Evolutionary conservation across 306 rosid species (phyloP), one percentile per base, ranked within the genome.

Genomic region (Gastrolobium bilobum): DNA sequence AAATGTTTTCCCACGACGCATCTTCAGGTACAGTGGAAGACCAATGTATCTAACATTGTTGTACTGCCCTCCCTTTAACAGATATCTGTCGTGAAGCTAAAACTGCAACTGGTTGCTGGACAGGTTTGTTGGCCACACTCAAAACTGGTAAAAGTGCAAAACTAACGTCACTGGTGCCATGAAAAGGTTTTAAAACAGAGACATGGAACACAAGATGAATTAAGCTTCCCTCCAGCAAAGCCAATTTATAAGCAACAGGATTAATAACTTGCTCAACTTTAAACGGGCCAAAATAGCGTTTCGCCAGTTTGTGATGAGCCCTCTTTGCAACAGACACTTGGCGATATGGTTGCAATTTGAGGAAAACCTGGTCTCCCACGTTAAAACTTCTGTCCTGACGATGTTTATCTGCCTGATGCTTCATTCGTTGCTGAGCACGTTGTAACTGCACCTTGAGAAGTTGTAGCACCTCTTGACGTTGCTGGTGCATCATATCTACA

Each of bases 101-200:
- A 2, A 47, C 9, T 4, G 14, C 1, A 10, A 5, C 3, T 10
- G 20, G 15, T 2, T 0, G 53, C 0, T 47, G 53, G 1, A 20
- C 53, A 11, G 2, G 5, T 0, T 3, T 47, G 53, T n/a, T 1
- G n/a, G 53, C 3, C 10, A 3, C 7, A 9, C 3, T 5, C 2
- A 1, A 2, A 1, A 15, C 10, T 2, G 8, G 8, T 6, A 2
- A 42, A 0, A 0, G 7, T 5, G 7, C 0, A 2, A 0, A 6
- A 8, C 2, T 42, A 10, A 10, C 2, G 10, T 5, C 0, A 0
- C 7, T 42, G 26, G 26, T 20, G 1, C 47, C 47, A 8, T 6
- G 1, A 0, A 1, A 42, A 5, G 2, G 2, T 10, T 42, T 42
- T 10, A 42, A 7, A 1, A 42, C 0, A 2, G 47, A 42, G 1